These are phyloP conservation scores for Sclerotinia sclerotiorum DNA, from an alignment of 2,329 filamentous ascomycete genomes.

Conservation along the genomic window DNA sequence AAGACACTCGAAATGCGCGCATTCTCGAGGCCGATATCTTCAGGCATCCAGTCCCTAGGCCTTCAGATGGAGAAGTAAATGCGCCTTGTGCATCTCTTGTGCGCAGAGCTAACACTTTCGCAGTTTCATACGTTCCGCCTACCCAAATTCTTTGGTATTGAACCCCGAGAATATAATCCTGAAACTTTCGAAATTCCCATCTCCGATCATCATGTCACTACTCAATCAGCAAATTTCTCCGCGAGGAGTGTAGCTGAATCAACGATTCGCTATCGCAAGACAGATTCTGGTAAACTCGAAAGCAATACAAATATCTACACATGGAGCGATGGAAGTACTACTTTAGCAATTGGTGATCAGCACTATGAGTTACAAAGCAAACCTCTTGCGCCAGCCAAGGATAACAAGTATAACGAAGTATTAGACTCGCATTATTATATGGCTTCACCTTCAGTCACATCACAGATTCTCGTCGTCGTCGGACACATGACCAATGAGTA, in stretches of 20 bases:
- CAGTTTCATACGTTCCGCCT: conserved; percentile 70
- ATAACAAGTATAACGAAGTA: conserved; percentile 59
- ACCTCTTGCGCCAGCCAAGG: conserved; percentile 59
- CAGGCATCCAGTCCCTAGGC: conserved; percentile 68
- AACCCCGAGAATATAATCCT: conserved; percentile 65
- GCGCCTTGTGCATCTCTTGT: neutral
- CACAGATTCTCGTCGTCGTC: conserved; percentile 68
- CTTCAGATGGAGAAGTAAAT: conserved; percentile 66
- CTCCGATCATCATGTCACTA: conserved; percentile 54
- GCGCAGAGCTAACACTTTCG: conserved; percentile 28
- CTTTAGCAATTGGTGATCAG: conserved; percentile 70
- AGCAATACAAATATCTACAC: conserved; percentile 74
- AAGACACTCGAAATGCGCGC: conserved; percentile 47
- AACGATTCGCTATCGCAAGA: conserved; percentile 68
- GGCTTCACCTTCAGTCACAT: conserved; percentile 67
- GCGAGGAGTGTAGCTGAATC: conserved; percentile 59
- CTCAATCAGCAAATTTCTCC: conserved; percentile 51
- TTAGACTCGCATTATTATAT: conserved; percentile 77
- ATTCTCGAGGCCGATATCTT: conserved; percentile 65
- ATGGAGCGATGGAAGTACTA: conserved; percentile 79
- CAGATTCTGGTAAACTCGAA: conserved; percentile 62
- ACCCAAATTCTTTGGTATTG: conserved; percentile 69
- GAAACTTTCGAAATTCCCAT: conserved; percentile 64
- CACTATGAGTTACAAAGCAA: conserved; percentile 76
- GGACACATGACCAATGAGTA: conserved; percentile 75